Conservation (phyloP, 2,329 filamentous ascomycete genomes). For the Ophiostoma sp. region DNA sequence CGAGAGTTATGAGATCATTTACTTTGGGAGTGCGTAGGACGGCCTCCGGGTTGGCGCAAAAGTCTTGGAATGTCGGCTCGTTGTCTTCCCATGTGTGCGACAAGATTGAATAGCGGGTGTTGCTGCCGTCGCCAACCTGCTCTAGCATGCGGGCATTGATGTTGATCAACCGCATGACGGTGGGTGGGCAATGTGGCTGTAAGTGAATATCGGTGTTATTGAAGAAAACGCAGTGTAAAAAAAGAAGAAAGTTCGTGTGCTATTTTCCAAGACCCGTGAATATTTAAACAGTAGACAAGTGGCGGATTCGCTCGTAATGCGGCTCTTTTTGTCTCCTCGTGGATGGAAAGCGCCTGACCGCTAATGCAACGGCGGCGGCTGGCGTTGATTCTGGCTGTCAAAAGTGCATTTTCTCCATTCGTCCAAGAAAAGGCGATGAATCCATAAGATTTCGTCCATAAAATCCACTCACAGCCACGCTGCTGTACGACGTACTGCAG, state of each 20-base stretch:
- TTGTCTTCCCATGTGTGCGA: constrained; percentile 7
- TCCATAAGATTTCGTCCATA: too few relatives aligned
- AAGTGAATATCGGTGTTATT: too few relatives aligned
- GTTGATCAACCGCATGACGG: neutral
- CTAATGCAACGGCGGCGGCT: neutral
- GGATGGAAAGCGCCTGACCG: too few relatives aligned
- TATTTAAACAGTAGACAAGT: neutral
- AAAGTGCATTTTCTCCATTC: neutral
- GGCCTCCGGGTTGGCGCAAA: neutral
- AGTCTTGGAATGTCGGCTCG: neutral
- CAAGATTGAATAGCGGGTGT: neutral
- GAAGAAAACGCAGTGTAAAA: too few relatives aligned
- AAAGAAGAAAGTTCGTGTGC: too few relatives aligned
- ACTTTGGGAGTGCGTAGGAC: neutral
- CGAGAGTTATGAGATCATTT: neutral
- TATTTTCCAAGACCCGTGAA: neutral
- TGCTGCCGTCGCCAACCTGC: neutral
- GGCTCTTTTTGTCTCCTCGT: neutral
- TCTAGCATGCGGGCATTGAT: neutral
- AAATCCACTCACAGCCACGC: neutral
- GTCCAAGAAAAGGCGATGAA: neutral
- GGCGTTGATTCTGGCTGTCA: too few relatives aligned
- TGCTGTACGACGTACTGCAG: neutral
- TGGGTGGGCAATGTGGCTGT: too few relatives aligned
- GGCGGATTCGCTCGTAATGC: neutral